Base-by-base conservation (phyloP, 352 stramenopile genomes). In the Phytopythium oedochilum region DNA sequence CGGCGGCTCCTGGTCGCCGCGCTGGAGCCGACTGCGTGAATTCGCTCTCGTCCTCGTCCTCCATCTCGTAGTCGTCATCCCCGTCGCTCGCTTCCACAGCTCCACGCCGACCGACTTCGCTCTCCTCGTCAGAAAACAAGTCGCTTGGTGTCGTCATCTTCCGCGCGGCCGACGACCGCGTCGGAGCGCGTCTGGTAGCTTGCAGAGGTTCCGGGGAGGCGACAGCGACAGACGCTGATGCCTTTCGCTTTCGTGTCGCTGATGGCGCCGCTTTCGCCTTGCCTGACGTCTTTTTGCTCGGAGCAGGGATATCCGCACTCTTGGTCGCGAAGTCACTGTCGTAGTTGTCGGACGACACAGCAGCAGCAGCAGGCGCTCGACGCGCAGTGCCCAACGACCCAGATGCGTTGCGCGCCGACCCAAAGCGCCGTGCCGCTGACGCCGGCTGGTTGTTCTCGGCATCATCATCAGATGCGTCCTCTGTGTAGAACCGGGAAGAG, bases 21-120 rank as follows among this genome's bases (percentile, higher is more conserved):
- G 18, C 44, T 26, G 50, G 31, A 48, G 25, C 43, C n/a, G 20
- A 26, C 42, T 56, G 38, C 39, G 60, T 52, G 31, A 54, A 25
- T 28, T 83, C 69, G 28, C 79, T 80, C 53, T 86, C 75, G 5
- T 79, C 71, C 29, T 68, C 68, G 7, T 71, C 57, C 2, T 71
- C 66, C 50, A 78, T 64, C 29, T 88, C 71, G 26, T 72, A 88
- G 40, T 88, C 74, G 23, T 88, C 80, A 40, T 89, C 75, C 18
- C 64, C 73, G 46, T 91, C 80, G 60, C 88, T 65, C 22, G 82
- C 77, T 5, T 23, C 66, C 34, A 32, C 15, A 14, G 11, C 11
- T 7, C n/a, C 35, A 20, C 60, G 20, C 65, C 61, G 32, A 23
- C 25, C 44, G 23, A 51, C 55, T 12, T 72, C 51, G 38, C 72